These are phyloP conservation scores for Eutrema yunnanense DNA, from an alignment of 345 rosid genomes.

Conservation along the genomic window DNA sequence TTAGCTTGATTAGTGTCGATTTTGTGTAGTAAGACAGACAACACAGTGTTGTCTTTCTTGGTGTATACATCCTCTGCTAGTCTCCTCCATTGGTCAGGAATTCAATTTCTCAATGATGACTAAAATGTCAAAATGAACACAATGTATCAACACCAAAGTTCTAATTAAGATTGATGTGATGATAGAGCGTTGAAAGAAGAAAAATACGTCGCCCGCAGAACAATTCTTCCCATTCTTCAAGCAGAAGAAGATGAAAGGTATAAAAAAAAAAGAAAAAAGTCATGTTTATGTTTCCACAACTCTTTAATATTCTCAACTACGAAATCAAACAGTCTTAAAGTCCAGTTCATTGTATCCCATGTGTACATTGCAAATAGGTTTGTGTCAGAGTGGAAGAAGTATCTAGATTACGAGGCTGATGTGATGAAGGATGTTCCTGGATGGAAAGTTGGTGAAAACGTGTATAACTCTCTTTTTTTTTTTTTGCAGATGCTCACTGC, in stretches of 20 bases:
- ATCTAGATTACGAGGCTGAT: slow-evolving; percentile 95
- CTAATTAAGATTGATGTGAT: background rate
- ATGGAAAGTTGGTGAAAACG: slow-evolving; percentile 96
- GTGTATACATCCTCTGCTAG: background rate
- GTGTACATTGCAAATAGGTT: slow-evolving; percentile 40
- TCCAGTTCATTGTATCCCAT: too few relatives aligned
- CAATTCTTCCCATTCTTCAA: slow-evolving; percentile 84
- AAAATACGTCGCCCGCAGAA: slow-evolving; percentile 81
- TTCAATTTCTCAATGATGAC: background rate
- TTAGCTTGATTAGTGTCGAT: background rate
- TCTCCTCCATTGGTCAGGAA: background rate
- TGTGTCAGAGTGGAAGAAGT: slow-evolving; percentile 94
- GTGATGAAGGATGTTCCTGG: slow-evolving; percentile 99
- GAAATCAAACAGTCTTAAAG: too few relatives aligned
- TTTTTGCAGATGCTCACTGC: too few relatives aligned
- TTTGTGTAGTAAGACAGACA: background rate
- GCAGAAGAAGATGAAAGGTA: slow-evolving; percentile 99
- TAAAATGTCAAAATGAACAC: background rate
- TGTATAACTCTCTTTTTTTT: slow-evolving; percentile 85
- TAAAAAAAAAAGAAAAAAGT: background rate
- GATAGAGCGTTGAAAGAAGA: slow-evolving; percentile 91
- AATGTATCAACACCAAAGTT: background rate
- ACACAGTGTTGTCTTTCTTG: background rate
- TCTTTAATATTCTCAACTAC: too few relatives aligned
- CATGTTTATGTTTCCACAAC: too few relatives aligned